phyloP scores from a whole-genome alignment of 805 yeast genomes.

The Pichia sporocuriosa region DNA sequence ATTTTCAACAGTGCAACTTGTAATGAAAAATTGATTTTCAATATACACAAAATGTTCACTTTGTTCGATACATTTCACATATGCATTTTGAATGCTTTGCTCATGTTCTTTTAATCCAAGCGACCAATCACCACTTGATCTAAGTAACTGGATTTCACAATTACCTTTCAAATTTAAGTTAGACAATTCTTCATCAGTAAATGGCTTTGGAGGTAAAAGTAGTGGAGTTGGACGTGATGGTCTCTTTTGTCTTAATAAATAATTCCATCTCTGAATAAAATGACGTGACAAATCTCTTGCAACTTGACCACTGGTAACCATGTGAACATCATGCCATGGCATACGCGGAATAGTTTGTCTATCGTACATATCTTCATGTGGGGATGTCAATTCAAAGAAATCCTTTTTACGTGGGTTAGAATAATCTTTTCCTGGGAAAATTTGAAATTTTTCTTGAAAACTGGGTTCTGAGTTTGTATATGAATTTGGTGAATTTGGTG shows the following conservation, averaged over 20 bases:
- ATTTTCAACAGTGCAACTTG: slow-evolving; percentile 83
- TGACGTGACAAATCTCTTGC: slow-evolving; percentile 92
- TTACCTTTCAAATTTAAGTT: slow-evolving; percentile 65
- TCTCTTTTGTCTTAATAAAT: slow-evolving; percentile 81
- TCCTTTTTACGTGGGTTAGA: slow-evolving; percentile 93
- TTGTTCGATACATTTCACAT: slow-evolving; percentile 80
- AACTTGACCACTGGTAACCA: slow-evolving; percentile 89
- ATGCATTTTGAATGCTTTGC: slow-evolving; percentile 87
- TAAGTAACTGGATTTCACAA: slow-evolving; percentile 82
- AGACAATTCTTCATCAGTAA: slow-evolving; percentile 62
- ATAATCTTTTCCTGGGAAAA: slow-evolving; percentile 95
- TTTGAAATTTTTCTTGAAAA: slow-evolving; percentile 39
- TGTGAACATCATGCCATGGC: slow-evolving; percentile 99
- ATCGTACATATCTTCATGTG: slow-evolving; percentile 89
- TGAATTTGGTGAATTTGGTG: not conserved
- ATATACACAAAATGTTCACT: slow-evolving; percentile 90
- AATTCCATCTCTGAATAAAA: slow-evolving; percentile 97
- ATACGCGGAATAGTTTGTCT: slow-evolving; percentile 76
- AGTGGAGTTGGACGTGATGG: slow-evolving; percentile 93
- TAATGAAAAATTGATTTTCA: slow-evolving; percentile 91
- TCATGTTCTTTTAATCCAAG: slow-evolving; percentile 81
- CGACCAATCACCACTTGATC: slow-evolving; percentile 94
- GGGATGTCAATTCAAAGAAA: slow-evolving; percentile 71
- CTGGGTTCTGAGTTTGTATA: slow-evolving; percentile 11
- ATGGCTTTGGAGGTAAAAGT: slow-evolving; percentile 86